A percentile compares a stretch with the other conserved stretches of the same genome.
Evolutionary conservation across 2,329 filamentous ascomycete genomes (phyloP).

Genomic region (Colletotrichum aenigma): DNA sequence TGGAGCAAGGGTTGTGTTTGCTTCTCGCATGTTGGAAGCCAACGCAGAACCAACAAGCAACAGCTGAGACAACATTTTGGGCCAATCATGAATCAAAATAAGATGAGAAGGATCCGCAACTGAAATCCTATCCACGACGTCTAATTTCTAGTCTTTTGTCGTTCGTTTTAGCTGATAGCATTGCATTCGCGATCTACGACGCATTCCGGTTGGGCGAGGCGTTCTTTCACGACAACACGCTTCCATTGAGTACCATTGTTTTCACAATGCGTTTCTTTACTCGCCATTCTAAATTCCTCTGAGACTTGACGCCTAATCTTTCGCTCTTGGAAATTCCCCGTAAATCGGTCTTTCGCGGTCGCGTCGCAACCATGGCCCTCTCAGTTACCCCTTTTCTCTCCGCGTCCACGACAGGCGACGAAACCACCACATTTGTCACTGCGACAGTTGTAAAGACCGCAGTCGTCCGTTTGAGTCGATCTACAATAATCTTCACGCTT

Average conservation of each 20-base stretch:
- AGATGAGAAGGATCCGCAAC: not conserved
- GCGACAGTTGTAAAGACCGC: not conserved
- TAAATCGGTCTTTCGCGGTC: not conserved
- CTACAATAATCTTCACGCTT: not conserved
- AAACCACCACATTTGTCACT: not conserved
- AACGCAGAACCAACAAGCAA: not conserved
- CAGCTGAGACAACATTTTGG: not conserved
- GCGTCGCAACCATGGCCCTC: not conserved
- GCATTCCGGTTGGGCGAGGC: not conserved
- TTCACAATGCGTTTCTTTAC: not conserved
- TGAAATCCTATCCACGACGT: not conserved
- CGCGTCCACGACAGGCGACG: not conserved
- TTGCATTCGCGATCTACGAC: not conserved
- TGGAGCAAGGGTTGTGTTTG: not conserved
- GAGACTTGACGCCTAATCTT: not conserved
- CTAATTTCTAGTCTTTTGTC: not conserved
- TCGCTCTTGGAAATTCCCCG: fast-evolving
- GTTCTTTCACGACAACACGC: not conserved
- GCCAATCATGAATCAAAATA: not conserved
- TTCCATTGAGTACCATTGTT: not conserved
- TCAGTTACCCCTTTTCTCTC: not conserved
- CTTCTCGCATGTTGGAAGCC: not conserved
- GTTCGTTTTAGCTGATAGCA: not conserved
- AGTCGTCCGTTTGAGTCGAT: not conserved
- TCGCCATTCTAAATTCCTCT: not conserved